phyloP scores from a whole-genome alignment of 2,329 filamentous ascomycete genomes.

The Trichoderma cornu-damae region DNA sequence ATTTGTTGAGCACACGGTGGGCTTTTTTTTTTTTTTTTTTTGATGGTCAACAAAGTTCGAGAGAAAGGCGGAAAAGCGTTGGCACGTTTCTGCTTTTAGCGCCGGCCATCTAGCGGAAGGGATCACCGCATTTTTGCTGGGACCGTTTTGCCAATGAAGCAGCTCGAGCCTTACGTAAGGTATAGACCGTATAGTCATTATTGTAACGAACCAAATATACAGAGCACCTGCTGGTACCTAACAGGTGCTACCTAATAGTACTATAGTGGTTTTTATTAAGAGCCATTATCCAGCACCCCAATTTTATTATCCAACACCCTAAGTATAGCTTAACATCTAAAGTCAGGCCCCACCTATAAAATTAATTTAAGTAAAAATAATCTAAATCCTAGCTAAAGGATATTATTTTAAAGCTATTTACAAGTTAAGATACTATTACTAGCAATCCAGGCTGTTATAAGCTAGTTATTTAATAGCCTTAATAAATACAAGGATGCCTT shows the following conservation, averaged over 20 bases:
- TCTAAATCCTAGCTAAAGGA: neutral
- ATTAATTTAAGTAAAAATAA: neutral
- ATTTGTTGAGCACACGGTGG: constrained; percentile 15
- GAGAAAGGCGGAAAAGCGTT: neutral
- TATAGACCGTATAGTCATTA: no score
- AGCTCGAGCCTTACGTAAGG: no score
- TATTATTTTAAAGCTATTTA: neutral
- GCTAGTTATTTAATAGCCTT: neutral
- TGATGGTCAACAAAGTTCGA: constrained; percentile 5
- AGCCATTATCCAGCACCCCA: no score
- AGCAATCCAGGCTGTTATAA: no score
- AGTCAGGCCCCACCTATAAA: neutral
- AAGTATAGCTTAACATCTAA: neutral
- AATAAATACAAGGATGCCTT: neutral
- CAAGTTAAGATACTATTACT: neutral
- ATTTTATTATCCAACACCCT: neutral
- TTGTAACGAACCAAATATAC: no score
- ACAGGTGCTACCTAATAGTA: no score
- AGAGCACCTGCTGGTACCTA: no score
- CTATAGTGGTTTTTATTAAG: no score
- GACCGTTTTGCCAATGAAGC: no score
- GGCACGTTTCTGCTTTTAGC: neutral
- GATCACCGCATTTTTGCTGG: neutral
- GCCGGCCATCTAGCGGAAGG: neutral
- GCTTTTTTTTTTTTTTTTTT: no score